Base-by-base conservation (phyloP, 768 basidiomycete genomes). In the Paxillus ammoniavirescens region DNA sequence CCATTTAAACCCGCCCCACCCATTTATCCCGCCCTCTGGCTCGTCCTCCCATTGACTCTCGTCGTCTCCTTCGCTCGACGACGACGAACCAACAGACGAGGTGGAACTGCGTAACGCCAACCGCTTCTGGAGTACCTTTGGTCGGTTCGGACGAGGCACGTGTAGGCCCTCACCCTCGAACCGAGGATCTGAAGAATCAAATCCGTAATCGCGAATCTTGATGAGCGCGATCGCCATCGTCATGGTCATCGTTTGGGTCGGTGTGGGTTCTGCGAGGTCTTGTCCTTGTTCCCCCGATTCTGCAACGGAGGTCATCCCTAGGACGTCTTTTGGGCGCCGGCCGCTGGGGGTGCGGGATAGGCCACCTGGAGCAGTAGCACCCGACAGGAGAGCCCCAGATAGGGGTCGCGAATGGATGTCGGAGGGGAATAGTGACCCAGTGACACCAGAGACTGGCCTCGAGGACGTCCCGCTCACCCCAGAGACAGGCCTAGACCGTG, bases 151-250 rank as follows among this genome's bases (percentile, higher is more conserved):
- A 4, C 71, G 68, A 8, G 79, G 79, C 9, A 70, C 73, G 42
- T 75, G 64, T 10, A 72, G 61, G 10, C 79, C 80, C 2, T 57
- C 56, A 8, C 78, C 78, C 6, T 62, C 57, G 61, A 80, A 79
- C 7, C 80, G 74, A 14, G 63, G 68, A 64, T 82, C 81, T 5
- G 66, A 45, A 2, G 61, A 50, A 18, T 72, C 56, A 57, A 73
- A 82, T 10, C 73, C 80, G 57, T 72, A 82, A 61, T 82, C 80
- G n/a, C 79, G 76, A 26, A 82, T 77, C 50, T 74, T 74, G 61
- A 79, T 71, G 12, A 73, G 55, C 5, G 49, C 12, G 4, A 50
- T 31, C 2, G 51, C 6, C 6, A 26, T 18, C 6, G 40, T 13
- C 43, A 47, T 13, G 17, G 49, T 45, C 8, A 37, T 47, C 0